Base-by-base conservation (phyloP, 495 filamentous ascomycete genomes). In the Aspergillus leporis region DNA sequence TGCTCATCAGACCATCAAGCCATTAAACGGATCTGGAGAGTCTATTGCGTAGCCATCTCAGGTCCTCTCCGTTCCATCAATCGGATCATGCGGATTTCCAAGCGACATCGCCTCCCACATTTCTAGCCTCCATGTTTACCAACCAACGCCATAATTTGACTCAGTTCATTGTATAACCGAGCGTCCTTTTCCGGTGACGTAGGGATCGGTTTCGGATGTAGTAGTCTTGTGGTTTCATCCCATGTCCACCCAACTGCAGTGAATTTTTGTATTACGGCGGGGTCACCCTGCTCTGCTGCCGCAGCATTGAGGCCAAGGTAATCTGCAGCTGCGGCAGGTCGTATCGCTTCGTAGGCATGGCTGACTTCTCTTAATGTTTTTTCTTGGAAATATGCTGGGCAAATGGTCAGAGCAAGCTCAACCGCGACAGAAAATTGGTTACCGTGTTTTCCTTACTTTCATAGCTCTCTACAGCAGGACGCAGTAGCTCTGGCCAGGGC, bases 331-430 rank as follows among this genome's bases (percentile, higher is more conserved):
- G 66, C 63, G 21, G 70, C 66, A 18, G 78, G 76, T 51, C 78
- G 67, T 57, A 83, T 83, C 7, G 78, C 70, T 47, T 77, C 76
- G 66, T 82, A 83, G 19, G 76, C 75, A 48, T 62, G 71, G 55
- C 79, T 81, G 51, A 83, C 61, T 32, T 78, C 70, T 51, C 70
- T 71, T 58, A 81, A 71, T 5, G 80, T 78, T 49, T 77, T 79
- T 55, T 78, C 71, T 58, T 77, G 74, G 58, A 79, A 82, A 55
- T 78, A 73, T 16, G 65, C 78, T 74, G 50, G 7, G 46, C 9
- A 18, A 1, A 36, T 30, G 28, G 49, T 36, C 25, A 32, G 18
- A 13, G 14, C 36, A 6, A 23, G 18, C 4, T 16, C 9, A 32
- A 4, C 1, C 10, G 28, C n/a, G 38, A 41, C 38, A 41, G 32